Base-by-base conservation (phyloP, 805 yeast genomes). In the Danielozyma ontarioensis region DNA sequence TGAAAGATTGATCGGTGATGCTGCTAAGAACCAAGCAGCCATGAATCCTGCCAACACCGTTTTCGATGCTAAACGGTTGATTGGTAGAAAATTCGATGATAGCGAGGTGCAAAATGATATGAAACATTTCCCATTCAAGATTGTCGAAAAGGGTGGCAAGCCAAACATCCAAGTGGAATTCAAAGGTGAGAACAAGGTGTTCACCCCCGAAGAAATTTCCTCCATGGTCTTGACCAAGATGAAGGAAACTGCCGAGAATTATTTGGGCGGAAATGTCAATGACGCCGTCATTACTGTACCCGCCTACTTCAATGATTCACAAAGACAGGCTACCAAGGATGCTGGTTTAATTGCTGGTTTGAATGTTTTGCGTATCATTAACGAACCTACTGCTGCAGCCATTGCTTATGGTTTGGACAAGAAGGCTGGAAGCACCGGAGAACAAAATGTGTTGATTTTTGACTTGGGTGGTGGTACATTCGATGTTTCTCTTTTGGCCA, bases 401-500 rank as follows among this genome's bases (percentile, higher is more conserved):
- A 64, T 64, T 44, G 70, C 70, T 21, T 64, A 64, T 42, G 70
- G 70, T 27, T 62, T 64, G 39, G 69, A 64, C 48, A 79, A 81
- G 59, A 73, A 57, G 37, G 28, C 35, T 17, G 23, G 23, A 16
- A 18, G 78, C 41, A 81, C 79, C 25, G 83, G 76, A 45, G 97
- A 88, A 67, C 84, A 83, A 53, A 89, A 88, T 64, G 86, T 88
- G 47, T 78, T 88, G 55, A 94, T 88, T 36, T 88, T 85, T 62
- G 97, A 88, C 66, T 76, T 88, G 53, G 97, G 97, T 76, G 97
- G 97, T 67, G 97, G 97, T 74, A 88, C 97, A 46, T 88, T 86
- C 48, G 96, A 86, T 78, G 96, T 86, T 16, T 86, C 95, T 3
- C 68, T 86, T 34, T 74, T 86, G 55, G 76, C 93, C 27, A 86